Conservation (phyloP, 1,284 basidiomycete species). For the Somion occarium region DNA sequence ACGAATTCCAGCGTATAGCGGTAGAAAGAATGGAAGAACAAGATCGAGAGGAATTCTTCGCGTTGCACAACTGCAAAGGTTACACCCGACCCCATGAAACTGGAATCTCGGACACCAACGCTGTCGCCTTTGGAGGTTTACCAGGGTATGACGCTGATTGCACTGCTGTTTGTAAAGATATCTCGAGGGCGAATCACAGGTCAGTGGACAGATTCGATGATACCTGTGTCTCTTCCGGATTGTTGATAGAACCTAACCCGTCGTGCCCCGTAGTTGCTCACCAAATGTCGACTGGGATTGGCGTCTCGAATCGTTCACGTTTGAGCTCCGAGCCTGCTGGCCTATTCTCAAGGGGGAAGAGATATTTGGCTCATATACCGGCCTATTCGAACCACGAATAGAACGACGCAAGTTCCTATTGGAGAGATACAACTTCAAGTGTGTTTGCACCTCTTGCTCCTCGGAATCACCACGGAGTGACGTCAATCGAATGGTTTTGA, state of each 20-base stretch:
- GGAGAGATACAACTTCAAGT: slow-evolving; percentile 15
- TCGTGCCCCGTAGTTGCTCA: slow-evolving; percentile 13
- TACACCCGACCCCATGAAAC: slow-evolving; percentile 3
- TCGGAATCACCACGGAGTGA: slow-evolving; percentile 12
- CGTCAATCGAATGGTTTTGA: slow-evolving; percentile 6
- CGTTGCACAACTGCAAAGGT: slow-evolving; percentile 9
- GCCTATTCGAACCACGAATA: slow-evolving; percentile 10
- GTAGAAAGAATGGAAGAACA: not conserved
- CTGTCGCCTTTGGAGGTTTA: slow-evolving; percentile 11
- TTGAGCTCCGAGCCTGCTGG: slow-evolving; percentile 14
- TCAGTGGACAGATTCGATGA: slow-evolving; percentile 1
- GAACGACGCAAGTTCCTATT: slow-evolving; percentile 11
- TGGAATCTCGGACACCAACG: slow-evolving; percentile 19
- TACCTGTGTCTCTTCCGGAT: no score
- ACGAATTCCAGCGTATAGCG: not conserved
- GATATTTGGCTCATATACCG: slow-evolving; percentile 16
- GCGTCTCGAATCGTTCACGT: slow-evolving; percentile 13
- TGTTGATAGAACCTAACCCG: not conserved
- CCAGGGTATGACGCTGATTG: slow-evolving; percentile 9
- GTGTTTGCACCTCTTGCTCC: slow-evolving; percentile 15
- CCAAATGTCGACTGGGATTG: slow-evolving; percentile 16
- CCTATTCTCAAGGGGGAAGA: slow-evolving; percentile 14
- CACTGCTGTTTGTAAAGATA: slow-evolving; percentile 14
- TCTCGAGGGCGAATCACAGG: slow-evolving; percentile 22
- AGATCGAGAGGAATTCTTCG: slow-evolving; percentile 7